Conservation (phyloP, 352 stramenopile species). For the Bremia lactucae region DNA sequence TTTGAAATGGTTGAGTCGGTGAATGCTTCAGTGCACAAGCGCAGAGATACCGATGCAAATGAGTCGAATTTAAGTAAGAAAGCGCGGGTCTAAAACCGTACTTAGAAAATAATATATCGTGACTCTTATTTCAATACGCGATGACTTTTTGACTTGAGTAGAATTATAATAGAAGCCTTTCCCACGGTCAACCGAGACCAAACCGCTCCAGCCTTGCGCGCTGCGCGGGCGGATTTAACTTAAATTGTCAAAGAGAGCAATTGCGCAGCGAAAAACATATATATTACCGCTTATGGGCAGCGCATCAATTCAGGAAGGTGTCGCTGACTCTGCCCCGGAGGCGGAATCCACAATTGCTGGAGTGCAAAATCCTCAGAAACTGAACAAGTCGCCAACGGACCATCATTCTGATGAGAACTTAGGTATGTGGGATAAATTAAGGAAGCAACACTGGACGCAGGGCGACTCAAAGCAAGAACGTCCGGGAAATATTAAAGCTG, state of each 20-base stretch:
- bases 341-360: constrained; percentile 1
- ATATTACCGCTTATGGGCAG: constrained; percentile 13
- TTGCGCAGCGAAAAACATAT: background rate
- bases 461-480: constrained; percentile 1
- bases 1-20: constrained; percentile 20
- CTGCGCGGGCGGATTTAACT: constrained; percentile 1
- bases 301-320: constrained; percentile 12
- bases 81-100: constrained; percentile 21
- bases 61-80: constrained; percentile 16
- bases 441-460: constrained; percentile 2
- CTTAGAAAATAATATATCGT: constrained; percentile 8
- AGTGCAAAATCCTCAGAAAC: constrained; percentile 1
- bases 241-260: background rate
- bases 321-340: background rate
- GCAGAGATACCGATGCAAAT: constrained; percentile 1
- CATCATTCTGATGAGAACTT: constrained; percentile 1
- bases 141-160: constrained; percentile 1
- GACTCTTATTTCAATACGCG: background rate
- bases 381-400: background rate
- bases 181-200: constrained; percentile 13
- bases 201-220: background rate
- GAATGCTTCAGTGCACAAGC: constrained; percentile 15
- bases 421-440: constrained; percentile 5
- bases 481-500: background rate
- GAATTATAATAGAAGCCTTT: constrained; percentile 2